Evolutionary conservation across 495 filamentous ascomycete species (phyloP), one percentile per base, ranked within the genome.

Genomic region (Podospora australis): DNA sequence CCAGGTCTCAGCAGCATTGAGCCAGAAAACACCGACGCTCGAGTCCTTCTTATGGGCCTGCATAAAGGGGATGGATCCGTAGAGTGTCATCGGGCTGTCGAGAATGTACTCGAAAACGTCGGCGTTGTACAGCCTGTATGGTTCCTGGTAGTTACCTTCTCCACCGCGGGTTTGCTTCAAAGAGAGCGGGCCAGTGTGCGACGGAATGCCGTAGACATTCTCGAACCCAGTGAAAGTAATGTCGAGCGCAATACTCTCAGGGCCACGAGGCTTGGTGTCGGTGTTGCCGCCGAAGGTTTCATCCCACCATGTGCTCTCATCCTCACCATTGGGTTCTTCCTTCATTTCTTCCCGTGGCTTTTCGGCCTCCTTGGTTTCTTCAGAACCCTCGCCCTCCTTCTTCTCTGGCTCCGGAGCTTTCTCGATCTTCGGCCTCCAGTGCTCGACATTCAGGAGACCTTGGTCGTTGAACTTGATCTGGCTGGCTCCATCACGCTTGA

Each of bases 101-200:
- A 94, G 80, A 55, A 94, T 84, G 64, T 98, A 97, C 67, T 98
- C 92, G 57, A 98, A 97, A 14, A 98, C 91, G 65, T 98, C 92
- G 6, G 86, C 74, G 60, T 98, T 98, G 69, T 96, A 97, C 57
- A 97, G 64, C 35, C 94, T 80, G 70, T 98, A 98, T n/a, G 92
- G 94, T 30, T 97, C 84, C 16, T 77, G 71, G 64, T 95, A 90
- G 57, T 87, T 85, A 36, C 86, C 88, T 39, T 83, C 75, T 19
- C 89, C 90, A 49, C 91, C 91, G 17, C 90, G 81, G 26, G 94
- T 98, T 64, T 92, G 78, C 65, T 87, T 90, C 52, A 98, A 72
- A 0, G 90, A 88, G 14, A 98, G 61, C 6, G 89, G 82, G 42
- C 90, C 87, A 36, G 94, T 81, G 69, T 97, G 92, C 55, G 91